Evolutionary conservation across 1,284 basidiomycete genomes (phyloP), one percentile per base, ranked within the genome.

Genomic region (Cutaneotrichosporon sp.): DNA sequence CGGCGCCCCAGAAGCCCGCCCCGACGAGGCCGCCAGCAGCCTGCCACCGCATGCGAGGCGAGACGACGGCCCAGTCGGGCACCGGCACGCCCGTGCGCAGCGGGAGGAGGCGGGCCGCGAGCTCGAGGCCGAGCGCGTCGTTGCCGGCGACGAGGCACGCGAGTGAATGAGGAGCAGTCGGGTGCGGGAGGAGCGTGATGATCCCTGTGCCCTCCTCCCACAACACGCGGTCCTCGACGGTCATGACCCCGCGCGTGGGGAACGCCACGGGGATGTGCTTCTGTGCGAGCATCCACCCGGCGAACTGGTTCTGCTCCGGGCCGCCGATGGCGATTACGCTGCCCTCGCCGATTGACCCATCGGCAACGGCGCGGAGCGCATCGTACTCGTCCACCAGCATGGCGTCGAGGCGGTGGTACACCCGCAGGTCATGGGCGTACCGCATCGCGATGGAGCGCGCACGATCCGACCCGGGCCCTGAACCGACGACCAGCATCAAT

Each of bases 51-150:
- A 84, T 81, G 10, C 79, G 73, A 2, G 78, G 74, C 9, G 84
- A 83, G 2, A 87, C 79, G 18, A 91, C 81, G 2, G 89, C 72
- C 89, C 90, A 93, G 70, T 91, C 89, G 1, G 91, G 89, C 14
- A 77, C 71, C 11, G 67, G 68, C 2, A 92, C 81, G 4, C 90
- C 91, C 0, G 90, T 93, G 13, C 91, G 85, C 24, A 89, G 84
- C 1, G 91, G 91, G 68, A 92, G 88, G n/a, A 92, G 79, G 34
- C 88, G 83, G 1, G 84, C 75, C 0, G 84, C 85, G 52, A 85
- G 82, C 73, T 92, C 90, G 4, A 91, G 77, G 1, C 86, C 87
- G 2, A 71, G 66, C 0, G 69, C 66, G 65, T 87, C 86, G 7
- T 84, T 83, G 5, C 85, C 85, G 9, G 87, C 79, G 22, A 92